These are phyloP conservation scores for Leucaena leucocephala DNA, from an alignment of 306 rosid genomes.

Conservation along the genomic window DNA sequence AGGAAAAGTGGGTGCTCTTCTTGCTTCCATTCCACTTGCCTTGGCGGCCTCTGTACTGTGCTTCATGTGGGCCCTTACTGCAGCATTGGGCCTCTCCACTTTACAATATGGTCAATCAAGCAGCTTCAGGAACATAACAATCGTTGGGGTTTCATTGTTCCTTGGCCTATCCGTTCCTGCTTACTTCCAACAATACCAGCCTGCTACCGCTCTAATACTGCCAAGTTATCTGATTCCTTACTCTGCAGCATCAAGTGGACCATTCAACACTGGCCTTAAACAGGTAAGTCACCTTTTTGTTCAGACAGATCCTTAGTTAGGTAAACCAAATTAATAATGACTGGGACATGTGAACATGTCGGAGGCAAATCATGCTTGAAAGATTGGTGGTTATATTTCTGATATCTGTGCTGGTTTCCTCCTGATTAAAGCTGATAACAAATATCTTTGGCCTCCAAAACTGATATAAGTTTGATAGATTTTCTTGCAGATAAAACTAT, in stretches of 20 bases:
- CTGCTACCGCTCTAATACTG: constrained; percentile 65
- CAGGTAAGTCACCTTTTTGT: constrained; percentile 50
- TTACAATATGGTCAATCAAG: constrained; percentile 73
- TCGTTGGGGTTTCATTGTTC: constrained; percentile 86
- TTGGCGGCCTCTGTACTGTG: constrained; percentile 88
- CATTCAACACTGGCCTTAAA: constrained; percentile 63
- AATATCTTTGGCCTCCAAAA: background rate
- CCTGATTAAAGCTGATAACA: background rate
- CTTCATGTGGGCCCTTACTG: constrained; percentile 89
- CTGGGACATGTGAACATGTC: background rate
- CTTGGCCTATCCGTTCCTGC: constrained; percentile 93
- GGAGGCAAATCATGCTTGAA: background rate
- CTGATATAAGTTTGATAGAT: background rate
- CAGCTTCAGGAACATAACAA: constrained; percentile 79
- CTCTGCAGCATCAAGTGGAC: constrained; percentile 91
- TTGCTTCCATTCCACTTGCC: constrained; percentile 91
- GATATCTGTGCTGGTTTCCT: background rate
- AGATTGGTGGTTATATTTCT: background rate
- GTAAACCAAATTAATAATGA: background rate
- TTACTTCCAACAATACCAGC: constrained; percentile 87
- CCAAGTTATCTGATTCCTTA: constrained; percentile 88
- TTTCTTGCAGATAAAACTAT: background rate
- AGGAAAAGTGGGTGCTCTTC: constrained; percentile 97
- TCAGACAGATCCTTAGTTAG: background rate
- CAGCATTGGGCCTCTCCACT: constrained; percentile 75